Evolutionary conservation across 2,329 filamentous ascomycete species (phyloP), one percentile per base, ranked within the genome.

Genomic region (Moelleriella libera): DNA sequence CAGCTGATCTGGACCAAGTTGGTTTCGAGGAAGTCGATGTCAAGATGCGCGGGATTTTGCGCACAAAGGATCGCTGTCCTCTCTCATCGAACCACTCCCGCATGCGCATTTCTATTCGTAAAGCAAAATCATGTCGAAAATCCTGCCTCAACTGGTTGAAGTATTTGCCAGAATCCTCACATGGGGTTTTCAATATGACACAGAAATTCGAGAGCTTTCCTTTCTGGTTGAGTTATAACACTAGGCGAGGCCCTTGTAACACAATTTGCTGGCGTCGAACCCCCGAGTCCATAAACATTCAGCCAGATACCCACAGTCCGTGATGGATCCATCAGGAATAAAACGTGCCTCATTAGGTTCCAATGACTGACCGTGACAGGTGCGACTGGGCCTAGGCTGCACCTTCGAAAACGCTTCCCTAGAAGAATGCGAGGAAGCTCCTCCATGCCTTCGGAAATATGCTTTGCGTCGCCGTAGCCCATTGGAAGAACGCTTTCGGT

Each of bases 391-490:
- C 0, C 70, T 75, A 0, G 68, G 60, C 0, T 74, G 65, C 0
- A 70, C 66, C 0, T 55, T 57, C 61, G 66, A 21, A 21, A 21
- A 21, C 21, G 21, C 21, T 69, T 0, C 68, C 50, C 8, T 64
- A 63, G 58, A 77, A 74, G 1, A 50, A 56, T 0, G 60, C 48
- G 0, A 67, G 66, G 50, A 68, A 55, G 9, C 58, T 69, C 63
- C 0, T 76, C 61, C 57, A 76, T 71, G 4, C 59, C 53, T 52
- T 76, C 72, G 52, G 71, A 76, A 0, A 63, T 63, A 32, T 55
- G 68, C 50, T 78, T 76, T 3, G 70, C 74, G 5, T 76, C 71
- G 9, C 61, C 62, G 50, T 76, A 77, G 12, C 72, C 72, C 9
- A 57, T 67, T 0, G 65, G 63, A 3, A 73, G 56, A 0, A 69